A percentile compares a stretch with the other conserved stretches of the same genome.
phyloP scores from a whole-genome alignment of 2,329 filamentous ascomycete species.

The Salinomyces thailandicus region DNA sequence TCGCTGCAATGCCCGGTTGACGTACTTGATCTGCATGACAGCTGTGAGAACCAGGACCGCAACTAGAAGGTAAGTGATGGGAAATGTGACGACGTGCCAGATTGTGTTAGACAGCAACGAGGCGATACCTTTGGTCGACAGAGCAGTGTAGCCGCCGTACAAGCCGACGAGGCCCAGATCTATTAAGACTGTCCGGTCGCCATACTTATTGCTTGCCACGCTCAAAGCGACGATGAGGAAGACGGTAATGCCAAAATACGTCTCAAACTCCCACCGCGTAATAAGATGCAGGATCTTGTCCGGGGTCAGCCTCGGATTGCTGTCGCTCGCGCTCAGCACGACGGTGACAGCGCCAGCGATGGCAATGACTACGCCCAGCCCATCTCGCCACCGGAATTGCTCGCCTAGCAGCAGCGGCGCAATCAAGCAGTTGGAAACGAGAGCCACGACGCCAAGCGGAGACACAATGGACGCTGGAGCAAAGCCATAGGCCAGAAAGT shows the following conservation, averaged over 20 bases:
- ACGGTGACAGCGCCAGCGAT: slow-evolving; percentile 83
- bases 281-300: slow-evolving; percentile 86
- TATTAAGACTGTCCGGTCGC: slow-evolving; percentile 77
- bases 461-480: slow-evolving; percentile 96
- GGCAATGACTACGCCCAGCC: slow-evolving; percentile 78
- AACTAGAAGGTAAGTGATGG: slow-evolving; percentile 80
- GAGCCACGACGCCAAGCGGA: slow-evolving; percentile 87
- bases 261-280: slow-evolving; percentile 76
- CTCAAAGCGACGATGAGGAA: slow-evolving; percentile 65
- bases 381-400: slow-evolving; percentile 71
- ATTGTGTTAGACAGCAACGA: slow-evolving; percentile 88
- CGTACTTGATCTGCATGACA: slow-evolving; percentile 92
- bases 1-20: slow-evolving; percentile 79
- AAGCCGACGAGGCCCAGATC: slow-evolving; percentile 87
- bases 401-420: slow-evolving; percentile 92
- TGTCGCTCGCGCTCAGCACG: slow-evolving; percentile 78
- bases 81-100: slow-evolving; percentile 79
- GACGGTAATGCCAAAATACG: slow-evolving; percentile 72
- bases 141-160: slow-evolving; percentile 95
- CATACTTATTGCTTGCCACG: slow-evolving; percentile 73
- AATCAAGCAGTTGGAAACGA: slow-evolving; percentile 94
- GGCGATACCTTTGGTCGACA: slow-evolving; percentile 92
- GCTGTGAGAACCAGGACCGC: slow-evolving; percentile 72
- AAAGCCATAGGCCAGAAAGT: slow-evolving; percentile 95
- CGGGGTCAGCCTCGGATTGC: slow-evolving; percentile 83